A percentile compares a stretch with the other conserved stretches of the same genome.
Conservation (phyloP, 495 filamentous ascomycete species). For the Rostrohypoxylon terebratum region DNA sequence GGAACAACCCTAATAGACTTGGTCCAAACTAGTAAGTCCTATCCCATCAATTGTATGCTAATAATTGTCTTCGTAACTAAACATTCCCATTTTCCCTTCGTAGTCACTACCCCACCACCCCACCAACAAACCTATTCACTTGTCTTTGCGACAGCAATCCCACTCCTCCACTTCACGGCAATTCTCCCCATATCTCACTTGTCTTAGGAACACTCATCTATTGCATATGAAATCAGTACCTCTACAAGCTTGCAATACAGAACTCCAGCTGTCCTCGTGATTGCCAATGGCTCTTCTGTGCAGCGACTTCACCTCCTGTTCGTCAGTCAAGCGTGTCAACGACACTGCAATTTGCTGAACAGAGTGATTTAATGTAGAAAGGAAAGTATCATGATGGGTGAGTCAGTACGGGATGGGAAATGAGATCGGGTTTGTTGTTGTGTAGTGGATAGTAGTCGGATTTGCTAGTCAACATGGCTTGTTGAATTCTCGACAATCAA, state of each 20-base stretch:
- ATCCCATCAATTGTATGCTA: neutral
- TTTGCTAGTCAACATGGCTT: conserved; percentile 6
- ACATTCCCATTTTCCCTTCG: neutral
- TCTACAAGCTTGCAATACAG: conserved; percentile 28
- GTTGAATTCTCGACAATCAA: neutral
- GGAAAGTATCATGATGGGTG: conserved; percentile 1
- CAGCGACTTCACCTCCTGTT: conserved; percentile 38
- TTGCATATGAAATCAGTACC: neutral
- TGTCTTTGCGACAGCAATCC: neutral
- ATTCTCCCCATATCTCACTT: neutral
- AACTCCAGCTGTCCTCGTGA: conserved; percentile 31
- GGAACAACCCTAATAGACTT: neutral
- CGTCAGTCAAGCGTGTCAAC: conserved; percentile 33
- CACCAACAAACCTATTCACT: neutral
- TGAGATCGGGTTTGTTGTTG: conserved; percentile 2
- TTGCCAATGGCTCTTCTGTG: conserved; percentile 42
- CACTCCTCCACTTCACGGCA: neutral
- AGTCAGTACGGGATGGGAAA: neutral
- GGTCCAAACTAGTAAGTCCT: neutral
- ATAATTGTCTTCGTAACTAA: conserved; percentile 1
- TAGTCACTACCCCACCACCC: neutral
- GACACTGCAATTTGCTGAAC: conserved; percentile 35
- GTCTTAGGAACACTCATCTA: neutral
- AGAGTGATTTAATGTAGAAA: conserved; percentile 36
- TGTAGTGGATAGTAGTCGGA: neutral